phyloP scores from a whole-genome alignment of 148 eudicot genomes.

The Salicornia ramosissima region DNA sequence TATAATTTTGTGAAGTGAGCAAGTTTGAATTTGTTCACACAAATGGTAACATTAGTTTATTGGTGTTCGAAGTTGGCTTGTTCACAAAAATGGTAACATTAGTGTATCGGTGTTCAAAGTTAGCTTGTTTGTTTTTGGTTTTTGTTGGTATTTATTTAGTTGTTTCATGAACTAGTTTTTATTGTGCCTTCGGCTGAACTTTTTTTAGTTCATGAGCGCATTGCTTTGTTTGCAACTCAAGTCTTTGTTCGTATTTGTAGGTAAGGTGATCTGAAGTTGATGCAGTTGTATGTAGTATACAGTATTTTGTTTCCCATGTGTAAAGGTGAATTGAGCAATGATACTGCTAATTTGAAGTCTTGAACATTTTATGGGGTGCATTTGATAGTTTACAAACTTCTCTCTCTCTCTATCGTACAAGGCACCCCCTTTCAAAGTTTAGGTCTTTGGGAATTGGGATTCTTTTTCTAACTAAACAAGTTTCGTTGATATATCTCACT shows the following conservation, averaged over 20 bases:
- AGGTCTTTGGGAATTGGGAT: not conserved
- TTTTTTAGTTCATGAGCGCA: too few relatives aligned
- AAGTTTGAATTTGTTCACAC: not conserved
- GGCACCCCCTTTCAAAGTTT: not conserved
- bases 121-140: not conserved
- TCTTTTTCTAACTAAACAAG: not conserved
- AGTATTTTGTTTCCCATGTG: not conserved
- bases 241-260: not conserved
- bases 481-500: too few relatives aligned
- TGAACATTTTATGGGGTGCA: not conserved
- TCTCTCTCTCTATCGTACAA: too few relatives aligned
- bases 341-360: not conserved
- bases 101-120: too few relatives aligned
- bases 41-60: too few relatives aligned
- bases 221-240: too few relatives aligned
- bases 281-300: not conserved
- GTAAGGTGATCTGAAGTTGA: not conserved
- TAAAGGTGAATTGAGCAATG: not conserved
- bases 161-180: not conserved
- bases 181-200: not conserved
- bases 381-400: too few relatives aligned
- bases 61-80: too few relatives aligned
- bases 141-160: not conserved
- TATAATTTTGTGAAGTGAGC: not conserved
- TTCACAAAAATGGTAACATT: too few relatives aligned